Evolutionary conservation across 2,329 filamentous ascomycete genomes (phyloP), one percentile per base, ranked within the genome.

Genomic region (Harringtonia aguacate): DNA sequence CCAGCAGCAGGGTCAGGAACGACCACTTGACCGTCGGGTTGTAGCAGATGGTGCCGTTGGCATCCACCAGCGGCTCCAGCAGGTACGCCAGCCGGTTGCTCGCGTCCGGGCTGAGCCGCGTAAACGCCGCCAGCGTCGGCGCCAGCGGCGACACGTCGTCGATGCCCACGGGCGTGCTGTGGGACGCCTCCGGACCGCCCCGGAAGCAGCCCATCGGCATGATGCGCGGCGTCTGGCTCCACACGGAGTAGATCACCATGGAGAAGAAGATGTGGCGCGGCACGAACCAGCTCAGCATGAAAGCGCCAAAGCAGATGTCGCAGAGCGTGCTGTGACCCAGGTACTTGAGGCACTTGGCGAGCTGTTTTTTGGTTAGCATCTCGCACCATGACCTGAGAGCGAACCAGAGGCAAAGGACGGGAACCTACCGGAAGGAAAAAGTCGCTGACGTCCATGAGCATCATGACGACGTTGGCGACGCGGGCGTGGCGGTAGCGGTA

Each of bases 271-370:
- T 66, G 61, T 98, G 92, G 41, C 92, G 85, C 24, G 84, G 77
- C 41, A 84, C 58, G 50, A 95, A 73, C 92, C 92, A 98, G 42
- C 79, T 77, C 15, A 86, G 56, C 65, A 97, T 83, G 64, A 97
- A 95, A 22, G 90, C 59, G 31, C 79, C 89, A 57, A 97, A 97
- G 40, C 80, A 77, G 49, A 81, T 65, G 58, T 97, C 92, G 68
- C 89, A 95, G 43, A 81, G 64, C 4, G 67, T 81, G 49, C 79
- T 77, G 62, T 76, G 87, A 48, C 84, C 83, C 41, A 88, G 68
- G 60, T 97, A 98, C 62, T 95, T 95, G 53, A 97, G 77, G 56
- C 89, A 86, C 64, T 98, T 98, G 53, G 92, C 92, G 27, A 80
- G 68, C 87, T 94, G 48, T 10, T 36, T 17, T 17, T 18, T 29